These are phyloP conservation scores for Hypoxylon sp. DNA, from an alignment of 2,329 filamentous ascomycete genomes.

Conservation along the genomic window DNA sequence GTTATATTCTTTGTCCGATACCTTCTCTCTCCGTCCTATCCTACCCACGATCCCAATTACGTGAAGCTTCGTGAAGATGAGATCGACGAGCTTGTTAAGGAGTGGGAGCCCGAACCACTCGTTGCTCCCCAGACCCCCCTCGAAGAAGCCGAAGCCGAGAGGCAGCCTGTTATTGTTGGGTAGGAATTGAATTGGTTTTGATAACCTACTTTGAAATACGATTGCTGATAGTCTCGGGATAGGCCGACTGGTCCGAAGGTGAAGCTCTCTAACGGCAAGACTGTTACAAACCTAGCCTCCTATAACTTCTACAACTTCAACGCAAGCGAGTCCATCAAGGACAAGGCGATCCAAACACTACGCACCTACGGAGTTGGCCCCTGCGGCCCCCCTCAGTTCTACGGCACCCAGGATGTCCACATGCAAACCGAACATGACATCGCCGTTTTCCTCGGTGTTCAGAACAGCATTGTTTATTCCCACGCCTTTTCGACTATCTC, in stretches of 20 bases:
- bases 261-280: conserved; percentile 89
- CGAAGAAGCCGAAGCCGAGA: conserved; percentile 88
- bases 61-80: conserved; percentile 94
- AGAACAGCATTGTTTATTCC: conserved; percentile 93
- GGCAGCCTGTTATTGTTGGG: conserved; percentile 89
- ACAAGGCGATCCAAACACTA: conserved; percentile 93
- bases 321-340: conserved; percentile 90
- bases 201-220: not conserved
- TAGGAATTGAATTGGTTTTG: conserved; percentile 58
- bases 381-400: conserved; percentile 97
- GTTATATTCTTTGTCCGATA: conserved; percentile 97
- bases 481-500: conserved; percentile 97
- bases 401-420: conserved; percentile 97
- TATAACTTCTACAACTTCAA: conserved; percentile 99
- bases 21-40: conserved; percentile 91
- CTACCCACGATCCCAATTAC: conserved; percentile 89
- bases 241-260: conserved; percentile 92
- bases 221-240: conserved; percentile 36
- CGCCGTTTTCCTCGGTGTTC: conserved; percentile 87
- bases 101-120: conserved; percentile 95
- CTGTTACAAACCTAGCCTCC: conserved; percentile 92
- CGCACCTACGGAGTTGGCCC: conserved; percentile 97
- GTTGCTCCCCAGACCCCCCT: conserved; percentile 80
- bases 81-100: conserved; percentile 95
- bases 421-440: conserved; percentile 97